Base-by-base conservation (phyloP, 257 asterid genomes). In the Eustoma russellianum region DNA sequence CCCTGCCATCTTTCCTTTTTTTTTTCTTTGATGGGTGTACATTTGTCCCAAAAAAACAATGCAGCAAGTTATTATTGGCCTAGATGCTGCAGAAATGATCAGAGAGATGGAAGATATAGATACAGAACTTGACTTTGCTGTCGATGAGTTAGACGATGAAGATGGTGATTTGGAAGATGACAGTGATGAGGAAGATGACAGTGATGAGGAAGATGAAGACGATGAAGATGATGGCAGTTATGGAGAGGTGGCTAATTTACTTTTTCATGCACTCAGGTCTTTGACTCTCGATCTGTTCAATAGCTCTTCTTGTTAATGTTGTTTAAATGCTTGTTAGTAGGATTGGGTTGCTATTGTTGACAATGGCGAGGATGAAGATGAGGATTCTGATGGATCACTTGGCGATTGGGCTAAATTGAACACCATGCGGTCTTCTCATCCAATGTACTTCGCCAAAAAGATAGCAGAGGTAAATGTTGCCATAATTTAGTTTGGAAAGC, bases 391-490 rank as follows among this genome's bases (percentile, higher is more conserved):
- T 74, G 95, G 61, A 52, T 87, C 95, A 17, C 61, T 80, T 14
- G 98, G 95, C 48, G 96, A 91, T 68, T 91, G 97, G 97, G 95
- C 94, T 66, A 85, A 91, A 63, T 73, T 91, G 80, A 95, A 84
- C 63, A 91, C 98, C 1, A 87, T 85, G 97, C 86, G 88, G 52
- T 74, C 95, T 72, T 83, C 94, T 69, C 98, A 91, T 80, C 98
- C 97, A 30, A 88, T 87, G 82, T 74, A 85, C 72, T 91, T 91
- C 55, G 93, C 98, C 73, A 83, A 77, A 68, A 91, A 76, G 73
- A 61, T 91, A 24, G 57, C 97, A 11, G 98, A 91, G 76, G 98
- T 91, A 62, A 73, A 61, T 54, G 9, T 41, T 50, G 13, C 16
- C 28, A 55, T 19, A 14, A 5, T 38, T 6, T 48, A 40, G 12